A percentile compares a stretch with the other conserved stretches of the same genome.
Evolutionary conservation across 164 flowering plant genomes (phyloP).

Genomic region (Hamamelis virginiana): DNA sequence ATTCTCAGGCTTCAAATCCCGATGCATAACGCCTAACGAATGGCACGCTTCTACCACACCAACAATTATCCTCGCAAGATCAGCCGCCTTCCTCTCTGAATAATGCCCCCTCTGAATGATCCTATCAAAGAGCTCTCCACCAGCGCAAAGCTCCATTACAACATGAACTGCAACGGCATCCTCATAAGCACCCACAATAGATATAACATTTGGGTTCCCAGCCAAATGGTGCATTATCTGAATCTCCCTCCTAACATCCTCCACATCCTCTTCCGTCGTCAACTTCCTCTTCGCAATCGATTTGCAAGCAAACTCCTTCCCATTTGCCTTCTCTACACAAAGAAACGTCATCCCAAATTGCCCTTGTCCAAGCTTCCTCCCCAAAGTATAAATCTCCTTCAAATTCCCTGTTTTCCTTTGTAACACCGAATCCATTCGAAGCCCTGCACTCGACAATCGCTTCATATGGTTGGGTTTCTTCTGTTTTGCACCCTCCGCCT

Average conservation of each 20-base stretch:
- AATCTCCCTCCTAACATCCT: slow-evolving; percentile 79
- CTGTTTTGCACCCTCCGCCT: slow-evolving; percentile 15
- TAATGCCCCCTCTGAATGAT: slow-evolving; percentile 76
- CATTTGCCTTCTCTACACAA: slow-evolving; percentile 47
- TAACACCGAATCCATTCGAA: slow-evolving; percentile 55
- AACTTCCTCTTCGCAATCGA: slow-evolving; percentile 71
- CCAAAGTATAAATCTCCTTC: slow-evolving; percentile 55
- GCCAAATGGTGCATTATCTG: slow-evolving; percentile 83
- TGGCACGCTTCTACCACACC: slow-evolving; percentile 74
- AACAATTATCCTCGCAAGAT: slow-evolving; percentile 61
- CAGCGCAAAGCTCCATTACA: slow-evolving; percentile 76
- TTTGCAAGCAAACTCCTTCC: slow-evolving; percentile 63
- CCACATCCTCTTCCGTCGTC: slow-evolving; percentile 61
- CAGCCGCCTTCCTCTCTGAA: slow-evolving; percentile 67
- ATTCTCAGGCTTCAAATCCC: slow-evolving; percentile 81
- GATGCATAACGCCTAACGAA: slow-evolving; percentile 74
- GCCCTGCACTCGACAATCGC: slow-evolving; percentile 45
- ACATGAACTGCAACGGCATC: slow-evolving; percentile 75
- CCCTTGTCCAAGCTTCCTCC: slow-evolving; percentile 72
- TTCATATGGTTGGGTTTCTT: slow-evolving; percentile 43
- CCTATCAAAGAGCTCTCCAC: slow-evolving; percentile 82
- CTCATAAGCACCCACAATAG: slow-evolving; percentile 64
- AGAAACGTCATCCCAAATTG: slow-evolving; percentile 69
- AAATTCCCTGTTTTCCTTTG: slow-evolving; percentile 57
- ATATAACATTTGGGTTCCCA: slow-evolving; percentile 62